Evolutionary conservation across 208 protist genomes (phyloP), one percentile per base, ranked within the genome.

Genomic region (Leishmania martiniquensis): DNA sequence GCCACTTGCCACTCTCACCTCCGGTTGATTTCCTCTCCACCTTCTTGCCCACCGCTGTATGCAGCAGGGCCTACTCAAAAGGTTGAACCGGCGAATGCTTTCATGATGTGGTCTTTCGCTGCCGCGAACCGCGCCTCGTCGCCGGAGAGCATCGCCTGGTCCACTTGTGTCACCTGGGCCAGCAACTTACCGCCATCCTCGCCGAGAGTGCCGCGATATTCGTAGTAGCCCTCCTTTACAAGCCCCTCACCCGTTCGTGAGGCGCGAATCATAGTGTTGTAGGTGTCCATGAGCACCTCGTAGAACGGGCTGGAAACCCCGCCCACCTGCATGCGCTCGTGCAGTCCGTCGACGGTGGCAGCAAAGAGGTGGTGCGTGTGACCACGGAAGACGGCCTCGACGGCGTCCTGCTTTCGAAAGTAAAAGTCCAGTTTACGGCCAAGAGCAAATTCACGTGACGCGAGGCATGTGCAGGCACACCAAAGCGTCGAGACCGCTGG

Each of bases 281-380:
- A 96, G 9, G 91, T 83, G 83, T 97, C 92, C 87, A 97, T 92
- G n/a, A 97, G 78, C 54, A 92, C 86, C 66, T 96, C 92, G 69
- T 91, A 95, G 70, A 97, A 95, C 0, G 91, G 94, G 9, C 84
- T 93, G 2, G 62, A 22, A 6, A 91, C 52, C 4, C 78, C 52
- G 32, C 63, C 29, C 29, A 42, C 75, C 51, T 83, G 76, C 68
- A 97, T 70, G 49, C 89, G 83, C 12, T 72, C 81, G 73, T 96
- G 87, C 13, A 97, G 75, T 1, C 94, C 94, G 32, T 92, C 86
- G 4, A 93, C 85, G 20, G 92, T 93, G 52, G 67, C 77, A 34
- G 45, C 80, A 67, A 74, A 87, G 71, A 80, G 12, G 44, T 77
- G 71, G 54, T 85, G 81, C 6, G 55, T 63, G 49, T 34, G 51